Evolutionary conservation across 768 basidiomycete species (phyloP).

Genomic region (Boletus bicolor): DNA sequence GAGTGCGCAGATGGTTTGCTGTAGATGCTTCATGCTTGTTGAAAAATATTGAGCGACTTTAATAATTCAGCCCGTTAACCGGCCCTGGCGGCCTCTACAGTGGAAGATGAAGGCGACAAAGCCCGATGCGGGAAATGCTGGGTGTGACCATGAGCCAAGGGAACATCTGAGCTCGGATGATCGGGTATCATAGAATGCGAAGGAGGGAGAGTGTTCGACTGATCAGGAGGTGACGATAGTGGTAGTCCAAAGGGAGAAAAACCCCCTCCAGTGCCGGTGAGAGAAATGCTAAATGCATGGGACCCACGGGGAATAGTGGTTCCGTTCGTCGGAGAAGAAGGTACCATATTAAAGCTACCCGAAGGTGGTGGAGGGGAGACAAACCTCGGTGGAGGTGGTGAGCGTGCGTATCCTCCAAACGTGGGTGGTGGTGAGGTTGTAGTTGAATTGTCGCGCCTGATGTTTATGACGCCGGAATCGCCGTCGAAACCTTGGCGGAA

Average conservation of each 20-base stretch:
- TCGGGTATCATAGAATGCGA: slow-evolving; percentile 37
- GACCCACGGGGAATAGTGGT: slow-evolving; percentile 29
- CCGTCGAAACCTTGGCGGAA: slow-evolving; percentile 30
- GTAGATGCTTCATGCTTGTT: slow-evolving; percentile 40
- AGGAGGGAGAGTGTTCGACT: slow-evolving; percentile 25
- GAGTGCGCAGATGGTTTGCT: slow-evolving; percentile 39
- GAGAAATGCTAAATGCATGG: slow-evolving; percentile 32
- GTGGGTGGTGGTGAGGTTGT: slow-evolving; percentile 24
- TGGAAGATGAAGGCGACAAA: slow-evolving; percentile 37
- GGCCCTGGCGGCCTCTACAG: slow-evolving; percentile 39
- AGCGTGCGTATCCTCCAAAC: slow-evolving; percentile 32
- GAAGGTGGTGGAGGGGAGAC: slow-evolving; percentile 33
- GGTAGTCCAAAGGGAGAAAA: slow-evolving; percentile 35
- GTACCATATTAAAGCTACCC: slow-evolving; percentile 26
- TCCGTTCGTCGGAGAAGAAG: slow-evolving; percentile 26
- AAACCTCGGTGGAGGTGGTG: slow-evolving; percentile 33
- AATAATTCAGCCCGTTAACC: slow-evolving; percentile 39
- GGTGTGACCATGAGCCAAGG: slow-evolving; percentile 32
- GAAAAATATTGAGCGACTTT: slow-evolving; percentile 37
- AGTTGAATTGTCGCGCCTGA: slow-evolving; percentile 26
- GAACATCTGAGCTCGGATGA: slow-evolving; percentile 31
- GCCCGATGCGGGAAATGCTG: slow-evolving; percentile 40
- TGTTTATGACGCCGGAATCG: slow-evolving; percentile 17
- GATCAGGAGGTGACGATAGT: slow-evolving; percentile 31
- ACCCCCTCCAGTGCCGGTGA: slow-evolving; percentile 23